Conservation (phyloP, 2,329 filamentous ascomycete species). For the Seiridium unicorne region DNA sequence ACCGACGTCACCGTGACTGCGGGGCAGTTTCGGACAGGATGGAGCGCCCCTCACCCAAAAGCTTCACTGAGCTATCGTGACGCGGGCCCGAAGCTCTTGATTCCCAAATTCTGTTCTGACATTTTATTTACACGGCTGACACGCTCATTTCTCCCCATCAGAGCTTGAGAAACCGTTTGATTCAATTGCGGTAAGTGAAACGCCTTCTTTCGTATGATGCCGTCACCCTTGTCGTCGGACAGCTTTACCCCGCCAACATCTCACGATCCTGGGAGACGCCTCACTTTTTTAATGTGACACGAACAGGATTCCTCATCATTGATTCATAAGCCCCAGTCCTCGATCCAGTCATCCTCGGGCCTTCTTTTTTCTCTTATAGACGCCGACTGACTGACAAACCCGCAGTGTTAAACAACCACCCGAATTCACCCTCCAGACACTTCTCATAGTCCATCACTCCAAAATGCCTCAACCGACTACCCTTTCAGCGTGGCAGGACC, state of each 20-base stretch:
- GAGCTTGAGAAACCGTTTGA: too few relatives aligned
- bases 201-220: background rate
- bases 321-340: background rate
- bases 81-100: background rate
- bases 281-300: background rate
- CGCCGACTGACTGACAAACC: background rate
- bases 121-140: background rate
- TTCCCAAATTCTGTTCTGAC: background rate
- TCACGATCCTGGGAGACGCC: background rate
- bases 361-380: background rate
- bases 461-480: slow-evolving; percentile 81
- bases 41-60: background rate
- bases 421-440: too few relatives aligned
- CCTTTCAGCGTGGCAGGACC: slow-evolving; percentile 82
- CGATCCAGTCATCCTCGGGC: background rate
- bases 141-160: too few relatives aligned
- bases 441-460: slow-evolving; percentile 7
- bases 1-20: background rate
- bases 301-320: background rate
- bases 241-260: background rate
- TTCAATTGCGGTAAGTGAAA: too few relatives aligned
- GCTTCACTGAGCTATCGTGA: background rate
- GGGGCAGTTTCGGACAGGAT: background rate
- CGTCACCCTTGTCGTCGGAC: background rate
- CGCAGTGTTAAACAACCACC: background rate